Base-by-base conservation (phyloP, 2,329 filamentous ascomycete species). In the Xenoacremonium recifei region DNA sequence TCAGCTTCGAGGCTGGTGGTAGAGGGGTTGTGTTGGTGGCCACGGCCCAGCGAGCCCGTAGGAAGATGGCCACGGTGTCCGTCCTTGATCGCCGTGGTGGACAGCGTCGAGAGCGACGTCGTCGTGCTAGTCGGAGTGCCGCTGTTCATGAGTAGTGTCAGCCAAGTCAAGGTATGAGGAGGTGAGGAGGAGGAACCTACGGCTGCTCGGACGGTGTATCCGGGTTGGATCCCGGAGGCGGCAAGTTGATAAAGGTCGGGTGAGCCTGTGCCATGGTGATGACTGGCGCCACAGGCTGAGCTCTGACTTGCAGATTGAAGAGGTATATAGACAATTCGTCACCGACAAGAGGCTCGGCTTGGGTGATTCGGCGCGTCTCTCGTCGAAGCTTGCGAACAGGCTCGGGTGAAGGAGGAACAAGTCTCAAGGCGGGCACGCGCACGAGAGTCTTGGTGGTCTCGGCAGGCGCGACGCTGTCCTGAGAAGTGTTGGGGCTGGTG, bases 41-140 rank as follows among this genome's bases (percentile, higher is more conserved):
- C 71, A 37, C 81, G 80, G 48, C 73, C 73, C 42, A 77, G 73
- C 44, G 66, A 55, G 7, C 61, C 61, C 17, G 49, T 21, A 20
- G 82, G 80, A 20, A 85, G 76, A 61, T 90, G 82, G 50, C 92
- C 92, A 47, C 89, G 87, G 61, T 96, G 89, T 55, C 92, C 92
- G 63, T 97, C 92, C 68, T 96, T 96, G 75, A 96, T 96, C 38
- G 92, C 92, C 11, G 89, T 93, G 15, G 92, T 96, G 13, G 89
- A 95, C 35, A 97, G 79, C 30, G 90, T 85, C 19, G 89, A 96
- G 59, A 97, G 84, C 38, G 90, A 95, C 11, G 91, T 96, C 4
- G 89, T 95, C 30, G 87, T 86, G 53, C 89, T 95, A 52, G 93
- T 96, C 3, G 92, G 92, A 3, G 92, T 97, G 59, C 92, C 91